Evolutionary conservation across 192 early-diverging fungal genomes (phyloP).

Genomic region (Entrophospora sp.): DNA sequence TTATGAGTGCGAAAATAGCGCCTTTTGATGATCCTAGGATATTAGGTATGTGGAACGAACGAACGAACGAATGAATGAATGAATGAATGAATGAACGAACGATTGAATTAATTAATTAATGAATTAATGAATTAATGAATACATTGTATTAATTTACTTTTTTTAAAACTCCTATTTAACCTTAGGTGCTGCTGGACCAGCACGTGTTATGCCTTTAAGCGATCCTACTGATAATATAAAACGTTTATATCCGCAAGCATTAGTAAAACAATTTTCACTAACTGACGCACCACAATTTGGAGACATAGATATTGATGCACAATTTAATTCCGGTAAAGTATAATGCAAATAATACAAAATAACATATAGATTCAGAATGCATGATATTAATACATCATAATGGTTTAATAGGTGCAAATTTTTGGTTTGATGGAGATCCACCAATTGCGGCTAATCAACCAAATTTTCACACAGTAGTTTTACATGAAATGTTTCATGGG

Average conservation of each 20-base stretch:
- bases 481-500: constrained; percentile 35
- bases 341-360: background rate
- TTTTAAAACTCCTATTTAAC: background rate
- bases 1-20: constrained; percentile 26
- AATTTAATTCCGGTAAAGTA: constrained; percentile 21
- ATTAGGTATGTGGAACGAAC: background rate
- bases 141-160: constrained; percentile 1
- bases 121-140: background rate
- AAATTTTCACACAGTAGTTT: constrained; percentile 24
- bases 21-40: constrained; percentile 13
- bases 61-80: too few relatives aligned
- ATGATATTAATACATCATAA: background rate
- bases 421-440: constrained; percentile 8
- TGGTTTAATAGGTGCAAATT: background rate
- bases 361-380: background rate
- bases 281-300: constrained; percentile 15
- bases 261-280: constrained; percentile 35
- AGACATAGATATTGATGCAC: constrained; percentile 25
- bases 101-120: constrained; percentile 11
- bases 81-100: constrained; percentile 21
- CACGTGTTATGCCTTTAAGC: constrained; percentile 24
- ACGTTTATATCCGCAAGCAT: constrained; percentile 33
- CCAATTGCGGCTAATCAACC: constrained; percentile 18
- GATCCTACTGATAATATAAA: constrained; percentile 25
- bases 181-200: constrained; percentile 24